Conservation (phyloP, 495 filamentous ascomycete species). For the Hypoxylon fuscum region DNA sequence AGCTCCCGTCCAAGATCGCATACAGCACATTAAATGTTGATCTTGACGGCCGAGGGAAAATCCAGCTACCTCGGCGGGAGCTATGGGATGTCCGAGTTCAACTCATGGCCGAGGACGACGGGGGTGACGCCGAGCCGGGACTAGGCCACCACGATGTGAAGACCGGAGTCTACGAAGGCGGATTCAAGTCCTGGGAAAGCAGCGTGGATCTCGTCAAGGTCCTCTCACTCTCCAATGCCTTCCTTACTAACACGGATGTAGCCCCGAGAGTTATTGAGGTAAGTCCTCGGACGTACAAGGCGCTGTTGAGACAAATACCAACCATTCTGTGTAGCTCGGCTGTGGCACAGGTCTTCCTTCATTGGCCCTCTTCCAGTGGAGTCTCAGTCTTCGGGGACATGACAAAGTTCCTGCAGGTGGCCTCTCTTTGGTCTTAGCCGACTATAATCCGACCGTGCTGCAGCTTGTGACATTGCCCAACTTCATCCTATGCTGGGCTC, state of each 20-base stretch:
- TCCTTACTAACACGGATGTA: conserved; percentile 60
- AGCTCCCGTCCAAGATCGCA: conserved; percentile 80
- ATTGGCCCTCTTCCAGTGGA: conserved; percentile 76
- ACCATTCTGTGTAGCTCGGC: conserved; percentile 69
- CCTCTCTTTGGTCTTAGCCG: conserved; percentile 76
- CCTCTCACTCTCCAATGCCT: conserved; percentile 62
- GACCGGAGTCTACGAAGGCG: conserved; percentile 93
- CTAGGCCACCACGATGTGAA: conserved; percentile 85
- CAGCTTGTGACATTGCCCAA: conserved; percentile 90
- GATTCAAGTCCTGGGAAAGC: conserved; percentile 99
- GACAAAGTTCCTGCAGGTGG: conserved; percentile 42
- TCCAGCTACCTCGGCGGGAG: conserved; percentile 81
- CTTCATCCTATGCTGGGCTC: conserved; percentile 82
- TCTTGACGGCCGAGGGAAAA: conserved; percentile 55
- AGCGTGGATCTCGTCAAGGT: conserved; percentile 84
- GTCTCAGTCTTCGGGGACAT: conserved; percentile 53
- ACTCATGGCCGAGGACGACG: conserved; percentile 79
- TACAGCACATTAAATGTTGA: conserved; percentile 70
- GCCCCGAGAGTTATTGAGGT: conserved; percentile 77
- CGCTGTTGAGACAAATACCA: conserved; percentile 8
- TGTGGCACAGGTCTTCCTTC: conserved; percentile 90
- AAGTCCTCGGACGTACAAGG: conserved; percentile 33
- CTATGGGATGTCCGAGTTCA: conserved; percentile 94
- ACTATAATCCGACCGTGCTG: conserved; percentile 90
- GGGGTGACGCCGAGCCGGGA: conserved; percentile 55